These are phyloP conservation scores for Prinsepia uniflora DNA, from an alignment of 306 rosid species.

Conservation along the genomic window DNA sequence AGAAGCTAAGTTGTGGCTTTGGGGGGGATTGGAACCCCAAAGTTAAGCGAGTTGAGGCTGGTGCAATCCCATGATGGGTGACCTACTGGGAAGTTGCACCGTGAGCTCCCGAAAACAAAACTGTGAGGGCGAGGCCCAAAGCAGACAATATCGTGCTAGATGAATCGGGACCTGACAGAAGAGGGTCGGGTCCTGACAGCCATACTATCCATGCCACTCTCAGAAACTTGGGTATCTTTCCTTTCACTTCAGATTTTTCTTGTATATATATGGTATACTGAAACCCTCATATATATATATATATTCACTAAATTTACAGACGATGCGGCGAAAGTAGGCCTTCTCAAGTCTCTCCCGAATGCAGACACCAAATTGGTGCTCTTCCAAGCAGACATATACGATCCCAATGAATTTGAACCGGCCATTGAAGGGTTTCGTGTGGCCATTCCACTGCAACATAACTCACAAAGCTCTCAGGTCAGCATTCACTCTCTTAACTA, in stretches of 20 bases:
- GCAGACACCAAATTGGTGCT: conserved; percentile 34
- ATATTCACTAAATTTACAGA: conserved; percentile 20
- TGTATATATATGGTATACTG: background rate
- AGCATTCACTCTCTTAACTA: background rate
- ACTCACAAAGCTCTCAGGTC: conserved; percentile 34
- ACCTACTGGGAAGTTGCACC: no score
- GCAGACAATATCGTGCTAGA: no score
- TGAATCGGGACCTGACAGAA: no score
- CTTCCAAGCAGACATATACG: conserved; percentile 44
- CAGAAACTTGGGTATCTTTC: conserved; percentile 35
- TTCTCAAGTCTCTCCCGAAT: conserved; percentile 35
- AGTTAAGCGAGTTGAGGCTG: no score
- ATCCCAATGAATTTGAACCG: conserved; percentile 25
- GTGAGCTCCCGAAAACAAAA: no score
- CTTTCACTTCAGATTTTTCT: no score
- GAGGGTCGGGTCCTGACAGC: no score
- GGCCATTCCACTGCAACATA: conserved; percentile 37
- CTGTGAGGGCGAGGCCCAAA: no score
- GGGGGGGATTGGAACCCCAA: no score
- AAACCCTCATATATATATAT: background rate
- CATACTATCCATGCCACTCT: conserved; percentile 50
- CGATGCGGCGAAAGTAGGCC: conserved; percentile 32
- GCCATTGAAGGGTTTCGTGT: conserved; percentile 48
- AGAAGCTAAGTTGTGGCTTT: no score
- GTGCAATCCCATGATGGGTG: no score